Conservation (phyloP, 768 basidiomycete species). For the Trametes villosa region DNA sequence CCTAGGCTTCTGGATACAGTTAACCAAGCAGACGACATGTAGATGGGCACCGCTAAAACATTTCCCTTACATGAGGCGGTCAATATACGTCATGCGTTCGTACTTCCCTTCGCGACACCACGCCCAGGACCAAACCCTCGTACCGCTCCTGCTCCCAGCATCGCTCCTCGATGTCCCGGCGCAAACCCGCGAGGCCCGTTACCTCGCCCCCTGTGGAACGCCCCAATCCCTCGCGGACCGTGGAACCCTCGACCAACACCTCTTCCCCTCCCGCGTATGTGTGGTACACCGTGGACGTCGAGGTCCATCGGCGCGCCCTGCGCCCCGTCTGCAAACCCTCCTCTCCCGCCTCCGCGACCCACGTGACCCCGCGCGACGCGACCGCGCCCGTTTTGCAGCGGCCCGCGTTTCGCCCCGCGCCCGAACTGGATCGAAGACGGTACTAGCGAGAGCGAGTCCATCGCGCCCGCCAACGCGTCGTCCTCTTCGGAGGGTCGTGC, state of each 20-base stretch:
- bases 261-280: background rate
- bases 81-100: background rate
- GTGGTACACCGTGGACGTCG: background rate
- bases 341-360: conserved; percentile 3
- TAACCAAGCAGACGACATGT: background rate
- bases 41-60: background rate
- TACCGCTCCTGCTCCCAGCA: background rate
- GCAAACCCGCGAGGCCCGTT: background rate
- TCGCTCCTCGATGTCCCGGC: background rate
- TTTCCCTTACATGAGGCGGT: background rate
- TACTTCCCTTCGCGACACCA: background rate
- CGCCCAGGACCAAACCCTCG: conserved; percentile 1
- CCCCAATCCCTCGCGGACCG: background rate
- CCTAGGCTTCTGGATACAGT: no score
- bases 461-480: conserved; percentile 53
- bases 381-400: conserved; percentile 7
- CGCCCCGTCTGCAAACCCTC: background rate
- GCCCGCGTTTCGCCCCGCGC: conserved; percentile 49
- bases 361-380: conserved; percentile 3
- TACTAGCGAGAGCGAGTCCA: conserved; percentile 59
- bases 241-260: background rate
- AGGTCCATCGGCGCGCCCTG: conserved; percentile 1
- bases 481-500: conserved; percentile 32
- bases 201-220: background rate
- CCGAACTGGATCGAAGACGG: conserved; percentile 76